These are phyloP conservation scores for Alternaria infectoria DNA, from an alignment of 2,329 filamentous ascomycete genomes.

Conservation along the genomic window DNA sequence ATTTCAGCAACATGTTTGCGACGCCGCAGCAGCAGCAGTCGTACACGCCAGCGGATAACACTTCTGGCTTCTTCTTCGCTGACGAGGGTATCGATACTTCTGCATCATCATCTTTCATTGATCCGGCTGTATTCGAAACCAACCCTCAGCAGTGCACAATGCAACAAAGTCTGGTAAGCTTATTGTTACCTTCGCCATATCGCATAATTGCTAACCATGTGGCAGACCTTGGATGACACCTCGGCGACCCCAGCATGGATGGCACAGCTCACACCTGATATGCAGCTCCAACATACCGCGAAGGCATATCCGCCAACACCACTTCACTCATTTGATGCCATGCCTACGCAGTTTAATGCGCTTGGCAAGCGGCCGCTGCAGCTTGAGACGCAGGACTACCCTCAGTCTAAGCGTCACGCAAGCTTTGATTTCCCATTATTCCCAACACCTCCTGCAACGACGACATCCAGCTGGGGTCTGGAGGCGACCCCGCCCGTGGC, in stretches of 20 bases:
- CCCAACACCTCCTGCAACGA: slow-evolving; percentile 25
- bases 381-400: slow-evolving; percentile 39
- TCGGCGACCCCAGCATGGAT: slow-evolving; percentile 34
- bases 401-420: slow-evolving; percentile 43
- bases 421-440: slow-evolving; percentile 29
- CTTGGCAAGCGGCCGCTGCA: slow-evolving; percentile 42
- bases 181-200: neutral
- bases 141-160: slow-evolving; percentile 31
- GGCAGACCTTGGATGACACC: slow-evolving; percentile 43
- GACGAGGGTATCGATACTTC: slow-evolving; percentile 46
- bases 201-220: slow-evolving; percentile 10
- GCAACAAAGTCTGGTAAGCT: slow-evolving; percentile 39
- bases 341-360: slow-evolving; percentile 29
- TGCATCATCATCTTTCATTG: slow-evolving; percentile 23
- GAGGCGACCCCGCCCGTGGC: slow-evolving; percentile 27
- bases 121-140: slow-evolving; percentile 26
- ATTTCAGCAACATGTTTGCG: slow-evolving; percentile 37
- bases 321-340: slow-evolving; percentile 33
- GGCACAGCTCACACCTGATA: slow-evolving; percentile 28
- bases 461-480: slow-evolving; percentile 34
- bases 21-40: slow-evolving; percentile 23
- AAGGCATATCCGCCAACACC: slow-evolving; percentile 35
- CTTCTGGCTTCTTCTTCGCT: slow-evolving; percentile 39
- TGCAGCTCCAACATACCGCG: slow-evolving; percentile 21
- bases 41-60: slow-evolving; percentile 40